Conservation (phyloP, 257 asterid species). For the Jacaranda copaia region DNA sequence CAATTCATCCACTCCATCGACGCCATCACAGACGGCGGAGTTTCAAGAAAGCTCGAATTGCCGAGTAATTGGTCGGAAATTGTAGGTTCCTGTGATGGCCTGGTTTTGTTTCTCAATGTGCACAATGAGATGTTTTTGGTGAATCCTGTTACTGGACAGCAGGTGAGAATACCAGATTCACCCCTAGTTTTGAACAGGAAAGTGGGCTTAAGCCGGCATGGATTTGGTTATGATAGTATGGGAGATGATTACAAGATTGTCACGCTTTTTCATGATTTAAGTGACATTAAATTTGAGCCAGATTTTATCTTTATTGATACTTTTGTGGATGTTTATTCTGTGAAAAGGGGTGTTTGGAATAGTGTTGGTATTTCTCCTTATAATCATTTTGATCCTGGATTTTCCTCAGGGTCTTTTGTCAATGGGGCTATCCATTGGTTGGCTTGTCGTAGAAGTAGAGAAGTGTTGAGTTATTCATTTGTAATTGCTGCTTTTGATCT, state of each 20-base stretch:
- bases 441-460: constrained; percentile 10
- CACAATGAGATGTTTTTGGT: constrained; percentile 6
- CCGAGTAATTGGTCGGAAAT: neutral
- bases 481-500: constrained; percentile 46
- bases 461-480: constrained; percentile 9
- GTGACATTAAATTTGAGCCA: constrained; percentile 16
- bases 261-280: constrained; percentile 24
- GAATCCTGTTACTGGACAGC: constrained; percentile 43
- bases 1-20: neutral
- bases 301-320: constrained; percentile 32
- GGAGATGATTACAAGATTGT: constrained; percentile 47
- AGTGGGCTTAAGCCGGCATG: constrained; percentile 27
- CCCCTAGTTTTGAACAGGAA: constrained; percentile 13
- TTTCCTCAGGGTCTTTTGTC: constrained; percentile 36
- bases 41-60: neutral
- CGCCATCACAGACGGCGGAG: neutral
- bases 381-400: constrained; percentile 27
- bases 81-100: constrained; percentile 36
- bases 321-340: constrained; percentile 39
- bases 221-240: constrained; percentile 42
- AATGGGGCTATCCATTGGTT: constrained; percentile 50
- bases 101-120: constrained; percentile 21
- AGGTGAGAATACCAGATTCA: constrained; percentile 24
- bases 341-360: constrained; percentile 42
- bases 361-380: constrained; percentile 43